These are phyloP conservation scores for Stemphylium lycopersici DNA, from an alignment of 2,329 filamentous ascomycete species.

Conservation along the genomic window DNA sequence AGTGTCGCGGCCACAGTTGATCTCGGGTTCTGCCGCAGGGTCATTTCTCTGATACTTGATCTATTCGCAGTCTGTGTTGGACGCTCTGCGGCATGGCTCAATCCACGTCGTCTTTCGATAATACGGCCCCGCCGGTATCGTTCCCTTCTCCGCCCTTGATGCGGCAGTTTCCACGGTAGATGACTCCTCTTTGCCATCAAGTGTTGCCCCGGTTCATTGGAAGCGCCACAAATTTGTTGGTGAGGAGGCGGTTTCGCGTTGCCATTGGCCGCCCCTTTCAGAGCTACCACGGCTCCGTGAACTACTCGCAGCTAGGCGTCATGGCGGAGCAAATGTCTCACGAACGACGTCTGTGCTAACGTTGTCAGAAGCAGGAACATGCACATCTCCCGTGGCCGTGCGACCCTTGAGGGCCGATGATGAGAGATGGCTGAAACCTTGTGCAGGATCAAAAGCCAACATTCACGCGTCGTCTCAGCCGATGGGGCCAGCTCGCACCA, in stretches of 20 bases:
- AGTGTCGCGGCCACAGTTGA: no score
- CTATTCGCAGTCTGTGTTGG: not conserved
- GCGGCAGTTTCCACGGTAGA: slow-evolving; percentile 2
- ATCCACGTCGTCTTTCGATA: not conserved
- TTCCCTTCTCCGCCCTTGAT: slow-evolving; percentile 1
- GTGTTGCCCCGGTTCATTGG: slow-evolving; percentile 10
- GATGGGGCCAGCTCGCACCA: slow-evolving; percentile 19
- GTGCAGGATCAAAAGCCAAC: slow-evolving; percentile 2
- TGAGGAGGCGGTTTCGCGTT: not conserved
- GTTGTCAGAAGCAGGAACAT: slow-evolving; percentile 22
- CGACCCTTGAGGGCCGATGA: slow-evolving; percentile 11
- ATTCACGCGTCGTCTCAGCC: slow-evolving; percentile 21
- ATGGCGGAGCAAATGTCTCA: slow-evolving; percentile 16
- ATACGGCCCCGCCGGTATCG: slow-evolving; percentile 18
- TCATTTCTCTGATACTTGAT: no score
- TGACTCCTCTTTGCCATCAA: not conserved
- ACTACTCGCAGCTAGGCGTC: slow-evolving; percentile 4
- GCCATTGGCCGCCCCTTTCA: slow-evolving; percentile 16
- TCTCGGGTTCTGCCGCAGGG: no score
- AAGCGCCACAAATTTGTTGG: slow-evolving; percentile 16
- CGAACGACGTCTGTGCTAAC: slow-evolving; percentile 10
- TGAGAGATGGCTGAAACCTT: slow-evolving; percentile 19
- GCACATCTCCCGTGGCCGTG: slow-evolving; percentile 22
- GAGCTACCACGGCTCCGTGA: slow-evolving; percentile 6
- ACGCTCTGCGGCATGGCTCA: not conserved